Evolutionary conservation across 1,139 yeast species (phyloP).

Genomic region (Candida pseudocylindracea): DNA sequence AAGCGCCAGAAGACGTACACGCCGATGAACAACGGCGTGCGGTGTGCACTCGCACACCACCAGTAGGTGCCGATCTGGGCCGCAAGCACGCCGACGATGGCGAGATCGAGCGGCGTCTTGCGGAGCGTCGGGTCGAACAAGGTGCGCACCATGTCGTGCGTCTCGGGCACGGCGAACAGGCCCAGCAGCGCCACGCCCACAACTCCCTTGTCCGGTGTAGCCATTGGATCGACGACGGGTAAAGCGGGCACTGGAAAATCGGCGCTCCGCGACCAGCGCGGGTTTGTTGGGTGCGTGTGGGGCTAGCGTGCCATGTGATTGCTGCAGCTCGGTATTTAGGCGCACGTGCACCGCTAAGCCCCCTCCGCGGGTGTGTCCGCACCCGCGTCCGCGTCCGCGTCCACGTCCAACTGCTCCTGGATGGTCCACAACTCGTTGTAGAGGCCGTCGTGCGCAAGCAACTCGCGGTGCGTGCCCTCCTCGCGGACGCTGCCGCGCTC

Average conservation of each 20-base stretch:
- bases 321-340: no score
- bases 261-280: no score
- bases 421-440: constrained; percentile 77
- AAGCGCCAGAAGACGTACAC: constrained; percentile 61
- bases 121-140: constrained; percentile 55
- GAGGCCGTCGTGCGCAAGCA: constrained; percentile 33
- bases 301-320: no score
- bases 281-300: no score
- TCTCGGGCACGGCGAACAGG: constrained; percentile 58
- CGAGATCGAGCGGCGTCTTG: constrained; percentile 43
- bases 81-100: constrained; percentile 28
- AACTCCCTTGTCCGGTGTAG: no score
- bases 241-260: no score
- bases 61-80: constrained; percentile 30
- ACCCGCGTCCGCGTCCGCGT: no score
- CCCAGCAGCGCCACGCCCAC: no score
- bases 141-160: constrained; percentile 75
- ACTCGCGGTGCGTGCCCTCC: constrained; percentile 57
- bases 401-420: constrained; percentile 50
- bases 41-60: no score
- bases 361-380: no score
- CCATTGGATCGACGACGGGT: no score
- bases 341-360: no score
- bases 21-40: constrained; percentile 10
- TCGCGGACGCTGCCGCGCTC: constrained; percentile 64